Evolutionary conservation across 164 flowering plant species (phyloP), one percentile per base, ranked within the genome.

Genomic region (Liquidambar formosana): DNA sequence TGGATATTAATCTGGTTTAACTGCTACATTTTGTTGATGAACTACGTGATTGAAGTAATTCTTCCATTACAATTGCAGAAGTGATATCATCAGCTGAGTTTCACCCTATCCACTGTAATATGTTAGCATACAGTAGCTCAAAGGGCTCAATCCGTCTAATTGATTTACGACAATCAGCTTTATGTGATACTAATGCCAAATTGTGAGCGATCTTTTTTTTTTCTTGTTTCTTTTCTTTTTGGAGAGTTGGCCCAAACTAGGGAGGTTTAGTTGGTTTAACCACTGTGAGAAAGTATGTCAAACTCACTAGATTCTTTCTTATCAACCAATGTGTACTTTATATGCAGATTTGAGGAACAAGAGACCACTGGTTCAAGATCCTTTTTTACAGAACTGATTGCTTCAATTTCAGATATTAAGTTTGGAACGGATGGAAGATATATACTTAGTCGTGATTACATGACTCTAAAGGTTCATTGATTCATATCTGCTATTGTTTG

Each of bases 11-110:
- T 33, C 6, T 33, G 41, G 41, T 33, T 33, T 33, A 33, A 33
- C 41, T 33, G 41, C 41, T 33, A 2, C 41, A 33, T 33, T 33
- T 33, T 33, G 41, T 33, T 33, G 41, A 33, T 33, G 41, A 33
- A 33, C 6, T 2, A 33, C 41, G 6, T 33, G 41, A 33, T 33
- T 33, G 41, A 33, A 33, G 6, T 33, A 2, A 33, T 33, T 2
- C 41, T 33, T 33, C 41, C 41, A 33, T 69, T 63, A 26, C 71
- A 45, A 49, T 76, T 84, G 83, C 90, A 94, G 98, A 94, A 93
- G 98, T 94, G 53, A 92, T 94, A 69, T 92, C 98, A 69, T 92
- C 97, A 67, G 98, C 98, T 9, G 97, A 94, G 78, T 94, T 94
- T 73, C 98, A 94, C 73, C 98, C 98, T 47, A 84, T 81, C 33